Conservation (phyloP, 2,329 filamentous ascomycete genomes). For the Hypomyces rosellus region DNA sequence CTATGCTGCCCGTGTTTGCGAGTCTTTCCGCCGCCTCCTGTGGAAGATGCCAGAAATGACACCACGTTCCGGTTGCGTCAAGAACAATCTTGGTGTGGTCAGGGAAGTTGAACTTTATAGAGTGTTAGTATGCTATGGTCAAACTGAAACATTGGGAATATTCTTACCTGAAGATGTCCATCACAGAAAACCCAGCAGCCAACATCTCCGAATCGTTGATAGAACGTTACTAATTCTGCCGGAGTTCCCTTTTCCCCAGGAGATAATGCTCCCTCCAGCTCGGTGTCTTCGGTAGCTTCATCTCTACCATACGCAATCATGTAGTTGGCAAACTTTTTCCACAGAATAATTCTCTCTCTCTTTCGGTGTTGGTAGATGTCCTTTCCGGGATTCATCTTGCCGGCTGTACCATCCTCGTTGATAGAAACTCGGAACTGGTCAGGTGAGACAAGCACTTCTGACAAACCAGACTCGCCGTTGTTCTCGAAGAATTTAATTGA, state of each 20-base stretch:
- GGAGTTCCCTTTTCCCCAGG: slow-evolving; percentile 32
- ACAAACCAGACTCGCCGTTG: slow-evolving; percentile 56
- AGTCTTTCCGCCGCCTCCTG: slow-evolving; percentile 63
- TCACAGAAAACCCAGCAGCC: slow-evolving; percentile 78
- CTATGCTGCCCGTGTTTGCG: slow-evolving; percentile 57
- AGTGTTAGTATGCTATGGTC: slow-evolving; percentile 16
- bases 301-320: slow-evolving; percentile 70
- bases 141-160: background rate
- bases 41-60: slow-evolving; percentile 71
- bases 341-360: slow-evolving; percentile 58
- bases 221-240: slow-evolving; percentile 66
- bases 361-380: slow-evolving; percentile 61
- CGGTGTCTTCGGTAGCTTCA: slow-evolving; percentile 49
- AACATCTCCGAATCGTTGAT: slow-evolving; percentile 74
- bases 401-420: slow-evolving; percentile 52
- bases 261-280: slow-evolving; percentile 33
- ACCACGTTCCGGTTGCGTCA: slow-evolving; percentile 66
- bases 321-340: slow-evolving; percentile 70
- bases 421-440: slow-evolving; percentile 52
- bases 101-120: slow-evolving; percentile 71
- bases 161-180: slow-evolving; percentile 64
- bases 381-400: slow-evolving; percentile 55
- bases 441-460: slow-evolving; percentile 57
- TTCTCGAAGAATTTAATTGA: slow-evolving; percentile 69
- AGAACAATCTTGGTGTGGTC: slow-evolving; percentile 82